These are phyloP conservation scores for Apiospora rasikravindrae DNA, from an alignment of 2,329 filamentous ascomycete genomes.

Conservation along the genomic window DNA sequence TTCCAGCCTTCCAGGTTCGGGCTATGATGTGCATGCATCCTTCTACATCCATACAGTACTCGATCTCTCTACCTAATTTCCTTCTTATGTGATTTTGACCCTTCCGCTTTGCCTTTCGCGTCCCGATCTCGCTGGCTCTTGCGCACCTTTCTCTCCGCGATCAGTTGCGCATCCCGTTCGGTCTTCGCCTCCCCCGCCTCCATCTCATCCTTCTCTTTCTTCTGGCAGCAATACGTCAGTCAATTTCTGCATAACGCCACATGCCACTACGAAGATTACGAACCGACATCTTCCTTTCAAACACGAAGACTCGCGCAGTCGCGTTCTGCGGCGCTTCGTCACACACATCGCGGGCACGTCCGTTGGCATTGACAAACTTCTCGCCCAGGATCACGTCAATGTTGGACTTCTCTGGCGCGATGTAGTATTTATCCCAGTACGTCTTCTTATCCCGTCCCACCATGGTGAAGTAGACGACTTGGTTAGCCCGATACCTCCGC, in stretches of 20 bases:
- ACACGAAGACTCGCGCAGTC: background rate
- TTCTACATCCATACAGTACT: no score
- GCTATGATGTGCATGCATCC: no score
- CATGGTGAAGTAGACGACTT: constrained; percentile 18
- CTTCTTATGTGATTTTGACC: background rate
- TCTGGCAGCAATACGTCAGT: background rate
- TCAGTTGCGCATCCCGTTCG: background rate
- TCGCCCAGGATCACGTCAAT: constrained; percentile 20
- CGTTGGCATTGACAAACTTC: constrained; percentile 11
- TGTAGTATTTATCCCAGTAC: constrained; percentile 17
- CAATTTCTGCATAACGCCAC: no score
- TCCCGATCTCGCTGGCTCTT: background rate
- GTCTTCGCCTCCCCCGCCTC: background rate
- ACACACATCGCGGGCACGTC: constrained; percentile 16
- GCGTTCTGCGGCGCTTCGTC: background rate
- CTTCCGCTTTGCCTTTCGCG: background rate
- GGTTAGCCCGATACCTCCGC: background rate
- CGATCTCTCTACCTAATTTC: background rate
- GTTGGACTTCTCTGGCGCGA: constrained; percentile 13
- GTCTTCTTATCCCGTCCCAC: constrained; percentile 7
- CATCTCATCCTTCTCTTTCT: background rate
- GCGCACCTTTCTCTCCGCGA: background rate
- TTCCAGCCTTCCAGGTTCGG: no score
- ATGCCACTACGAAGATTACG: background rate
- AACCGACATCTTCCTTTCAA: background rate